Evolutionary conservation across 2,329 filamentous ascomycete species (phyloP).

Genomic region (Fusarium caatingaense): DNA sequence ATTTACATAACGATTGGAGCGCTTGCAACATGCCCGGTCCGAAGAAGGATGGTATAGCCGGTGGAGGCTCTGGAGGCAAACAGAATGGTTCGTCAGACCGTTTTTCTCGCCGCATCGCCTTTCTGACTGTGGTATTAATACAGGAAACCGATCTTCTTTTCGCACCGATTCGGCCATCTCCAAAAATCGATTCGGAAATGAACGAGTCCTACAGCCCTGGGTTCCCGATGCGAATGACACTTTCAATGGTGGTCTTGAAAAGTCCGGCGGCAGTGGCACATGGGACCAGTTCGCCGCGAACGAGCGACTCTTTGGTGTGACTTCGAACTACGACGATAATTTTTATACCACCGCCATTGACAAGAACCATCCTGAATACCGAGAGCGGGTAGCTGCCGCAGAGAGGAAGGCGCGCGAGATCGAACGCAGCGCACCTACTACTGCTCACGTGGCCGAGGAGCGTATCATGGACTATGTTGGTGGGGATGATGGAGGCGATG

Average conservation of each 20-base stretch:
- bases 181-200: slow-evolving; percentile 73
- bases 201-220: slow-evolving; percentile 86
- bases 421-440: slow-evolving; percentile 77
- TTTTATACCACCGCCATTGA: slow-evolving; percentile 95
- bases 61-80: slow-evolving; percentile 48
- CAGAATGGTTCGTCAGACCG: slow-evolving; percentile 53
- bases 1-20: slow-evolving; percentile 38
- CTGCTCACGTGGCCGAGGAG: slow-evolving; percentile 90
- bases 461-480: slow-evolving; percentile 76
- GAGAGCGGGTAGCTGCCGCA: slow-evolving; percentile 79
- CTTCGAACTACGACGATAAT: slow-evolving; percentile 92
- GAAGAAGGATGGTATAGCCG: slow-evolving; percentile 54
- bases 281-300: slow-evolving; percentile 98
- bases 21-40: slow-evolving; percentile 52
- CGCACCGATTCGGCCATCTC: slow-evolving; percentile 92
- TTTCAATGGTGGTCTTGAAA: slow-evolving; percentile 78
- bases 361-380: slow-evolving; percentile 83
- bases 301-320: slow-evolving; percentile 86
- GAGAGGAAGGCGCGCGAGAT: slow-evolving; percentile 91
- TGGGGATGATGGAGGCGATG: slow-evolving; percentile 74
- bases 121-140: slow-evolving; percentile 15
- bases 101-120: background rate
- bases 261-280: slow-evolving; percentile 56
- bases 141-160: slow-evolving; percentile 77
- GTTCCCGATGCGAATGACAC: slow-evolving; percentile 72